Percentiles rank a stretch among this genome's conserved stretches.
These are phyloP conservation scores for Kluyveromyces wickerhamii DNA, from an alignment of 805 yeast species.

Conservation along the genomic window DNA sequence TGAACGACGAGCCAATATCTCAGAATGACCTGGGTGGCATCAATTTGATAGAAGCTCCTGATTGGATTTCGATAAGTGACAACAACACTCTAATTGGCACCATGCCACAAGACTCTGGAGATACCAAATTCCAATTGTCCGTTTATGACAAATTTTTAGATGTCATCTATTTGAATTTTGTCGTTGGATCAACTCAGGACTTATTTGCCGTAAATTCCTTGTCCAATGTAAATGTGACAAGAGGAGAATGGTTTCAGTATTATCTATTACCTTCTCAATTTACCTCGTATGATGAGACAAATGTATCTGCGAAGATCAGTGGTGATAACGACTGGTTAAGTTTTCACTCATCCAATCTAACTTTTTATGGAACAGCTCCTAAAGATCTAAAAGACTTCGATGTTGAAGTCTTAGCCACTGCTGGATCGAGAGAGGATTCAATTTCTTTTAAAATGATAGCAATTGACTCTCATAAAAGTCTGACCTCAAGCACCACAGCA, in stretches of 20 bases:
- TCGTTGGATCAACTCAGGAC: slow-evolving; percentile 43
- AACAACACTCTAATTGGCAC: slow-evolving; percentile 44
- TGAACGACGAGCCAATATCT: slow-evolving; percentile 51
- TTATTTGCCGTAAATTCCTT: slow-evolving; percentile 49
- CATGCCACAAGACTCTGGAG: slow-evolving; percentile 41
- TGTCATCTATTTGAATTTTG: slow-evolving; percentile 49
- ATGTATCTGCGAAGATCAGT: slow-evolving; percentile 37
- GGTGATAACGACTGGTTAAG: slow-evolving; percentile 51
- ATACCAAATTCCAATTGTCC: slow-evolving; percentile 41
- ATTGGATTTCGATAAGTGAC: slow-evolving; percentile 42
- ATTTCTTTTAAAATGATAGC: slow-evolving; percentile 48
- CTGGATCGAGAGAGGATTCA: slow-evolving; percentile 31
- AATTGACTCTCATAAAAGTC: slow-evolving; percentile 25
- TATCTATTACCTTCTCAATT: slow-evolving; percentile 47
- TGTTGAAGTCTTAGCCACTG: slow-evolving; percentile 36
- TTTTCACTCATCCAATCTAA: slow-evolving; percentile 50
- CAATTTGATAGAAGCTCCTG: slow-evolving; percentile 44
- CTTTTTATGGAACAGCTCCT: slow-evolving; percentile 65
- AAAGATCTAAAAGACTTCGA: slow-evolving; percentile 34
- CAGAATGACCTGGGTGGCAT: slow-evolving; percentile 48
- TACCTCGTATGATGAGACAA: slow-evolving; percentile 44
- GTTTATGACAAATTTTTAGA: slow-evolving; percentile 56
- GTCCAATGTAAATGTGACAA: slow-evolving; percentile 59
- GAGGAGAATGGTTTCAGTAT: slow-evolving; percentile 52
- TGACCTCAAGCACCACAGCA: slow-evolving; percentile 17